phyloP scores from a whole-genome alignment of 2,329 filamentous ascomycete species.

The Sphaceloma murrayae region DNA sequence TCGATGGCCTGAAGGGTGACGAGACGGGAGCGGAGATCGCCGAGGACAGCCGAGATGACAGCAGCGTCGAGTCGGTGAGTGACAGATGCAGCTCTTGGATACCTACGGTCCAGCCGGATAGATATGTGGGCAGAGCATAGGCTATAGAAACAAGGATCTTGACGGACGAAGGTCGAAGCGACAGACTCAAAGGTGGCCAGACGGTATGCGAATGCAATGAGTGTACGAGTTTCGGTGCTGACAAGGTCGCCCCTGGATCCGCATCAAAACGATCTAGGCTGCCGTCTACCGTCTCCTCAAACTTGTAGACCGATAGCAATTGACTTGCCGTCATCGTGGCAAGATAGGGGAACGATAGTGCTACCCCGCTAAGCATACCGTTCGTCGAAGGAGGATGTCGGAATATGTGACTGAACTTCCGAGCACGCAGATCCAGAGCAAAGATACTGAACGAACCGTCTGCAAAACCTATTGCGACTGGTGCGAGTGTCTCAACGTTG shows the following conservation, averaged over 20 bases:
- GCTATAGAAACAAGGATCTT: constrained; percentile 73
- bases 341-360: constrained; percentile 65
- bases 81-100: constrained; percentile 78
- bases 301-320: constrained; percentile 65
- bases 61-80: constrained; percentile 37
- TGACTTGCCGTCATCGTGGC: constrained; percentile 68
- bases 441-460: constrained; percentile 66
- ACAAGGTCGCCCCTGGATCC: constrained; percentile 17
- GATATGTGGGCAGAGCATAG: constrained; percentile 68
- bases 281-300: constrained; percentile 29
- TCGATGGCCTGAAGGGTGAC: constrained; percentile 25
- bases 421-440: constrained; percentile 42
- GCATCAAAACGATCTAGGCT: no score
- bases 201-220: constrained; percentile 74
- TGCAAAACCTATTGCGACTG: constrained; percentile 57
- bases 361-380: constrained; percentile 59
- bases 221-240: constrained; percentile 47
- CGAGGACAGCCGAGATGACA: constrained; percentile 42
- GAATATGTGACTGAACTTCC: constrained; percentile 43
- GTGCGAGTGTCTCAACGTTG: constrained; percentile 22
- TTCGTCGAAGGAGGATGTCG: constrained; percentile 53
- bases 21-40: constrained; percentile 41
- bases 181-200: constrained; percentile 69
- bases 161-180: constrained; percentile 57
- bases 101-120: constrained; percentile 77